Conservation (phyloP, 768 basidiomycete genomes). For the Termitomyces sp. region DNA sequence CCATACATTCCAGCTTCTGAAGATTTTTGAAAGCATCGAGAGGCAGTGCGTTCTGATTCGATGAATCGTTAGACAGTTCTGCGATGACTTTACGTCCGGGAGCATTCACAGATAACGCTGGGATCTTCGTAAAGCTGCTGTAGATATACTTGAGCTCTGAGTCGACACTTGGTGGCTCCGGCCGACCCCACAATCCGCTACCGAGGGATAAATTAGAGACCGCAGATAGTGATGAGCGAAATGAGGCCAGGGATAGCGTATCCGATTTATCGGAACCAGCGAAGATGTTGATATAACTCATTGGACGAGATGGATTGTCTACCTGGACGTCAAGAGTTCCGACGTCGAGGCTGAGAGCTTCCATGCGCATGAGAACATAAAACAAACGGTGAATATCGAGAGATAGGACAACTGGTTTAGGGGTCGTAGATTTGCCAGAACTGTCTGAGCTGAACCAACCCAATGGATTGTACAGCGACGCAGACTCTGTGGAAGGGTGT, state of each 20-base stretch:
- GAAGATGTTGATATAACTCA: constrained; percentile 64
- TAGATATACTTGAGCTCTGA: constrained; percentile 80
- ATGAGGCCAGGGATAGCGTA: constrained; percentile 64
- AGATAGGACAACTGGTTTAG: constrained; percentile 58
- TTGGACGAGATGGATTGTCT: constrained; percentile 68
- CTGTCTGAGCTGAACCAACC: constrained; percentile 48
- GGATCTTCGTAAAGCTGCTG: constrained; percentile 87
- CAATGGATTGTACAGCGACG: constrained; percentile 53
- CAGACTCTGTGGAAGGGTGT: constrained; percentile 21
- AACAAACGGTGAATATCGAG: constrained; percentile 81
- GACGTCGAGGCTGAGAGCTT: constrained; percentile 70
- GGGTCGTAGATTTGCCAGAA: constrained; percentile 23
- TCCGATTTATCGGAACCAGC: constrained; percentile 59
- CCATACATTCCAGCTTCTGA: constrained; percentile 64
- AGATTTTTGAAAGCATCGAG: constrained; percentile 84
- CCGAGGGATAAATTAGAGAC: constrained; percentile 75
- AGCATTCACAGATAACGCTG: constrained; percentile 63
- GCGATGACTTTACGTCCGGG: constrained; percentile 61
- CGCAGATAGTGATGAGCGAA: constrained; percentile 70
- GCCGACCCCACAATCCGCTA: constrained; percentile 63
- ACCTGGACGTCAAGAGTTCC: constrained; percentile 78
- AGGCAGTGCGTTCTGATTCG: constrained; percentile 71
- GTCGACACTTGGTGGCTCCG: constrained; percentile 56
- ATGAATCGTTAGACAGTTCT: constrained; percentile 64
- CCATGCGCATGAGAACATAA: constrained; percentile 83